Percentiles rank a stretch among this genome's conserved stretches.
phyloP scores from a whole-genome alignment of 75 land plant genomes.

The Adiantum capillusveneris region DNA sequence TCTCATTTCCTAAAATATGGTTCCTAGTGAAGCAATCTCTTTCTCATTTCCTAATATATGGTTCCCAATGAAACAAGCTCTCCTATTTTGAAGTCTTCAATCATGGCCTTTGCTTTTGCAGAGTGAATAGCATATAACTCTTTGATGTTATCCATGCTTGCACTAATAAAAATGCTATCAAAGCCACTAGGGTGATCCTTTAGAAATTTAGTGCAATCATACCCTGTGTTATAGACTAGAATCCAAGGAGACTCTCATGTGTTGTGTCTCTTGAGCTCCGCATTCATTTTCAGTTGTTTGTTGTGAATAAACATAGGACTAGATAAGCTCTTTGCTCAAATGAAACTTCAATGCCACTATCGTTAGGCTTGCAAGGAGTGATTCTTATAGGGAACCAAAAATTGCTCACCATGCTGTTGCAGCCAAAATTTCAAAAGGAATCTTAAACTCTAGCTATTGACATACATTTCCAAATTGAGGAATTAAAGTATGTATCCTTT shows the following conservation, averaged over 20 bases:
- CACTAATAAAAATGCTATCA: slow-evolving; percentile 88
- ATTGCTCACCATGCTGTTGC: slow-evolving; percentile 99
- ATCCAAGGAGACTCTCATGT: slow-evolving; percentile 74
- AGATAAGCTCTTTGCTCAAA: slow-evolving; percentile 75
- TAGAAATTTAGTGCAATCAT: slow-evolving; percentile 87
- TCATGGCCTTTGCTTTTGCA: slow-evolving; percentile 65
- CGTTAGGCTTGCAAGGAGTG: slow-evolving; percentile 56
- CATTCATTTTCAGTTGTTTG: slow-evolving; percentile 34
- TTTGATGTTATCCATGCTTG: slow-evolving; percentile 82
- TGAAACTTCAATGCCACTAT: slow-evolving; percentile 53
- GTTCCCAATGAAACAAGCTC: slow-evolving; percentile 49
- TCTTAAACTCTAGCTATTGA: slow-evolving; percentile 93
- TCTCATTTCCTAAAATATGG: too few relatives aligned
- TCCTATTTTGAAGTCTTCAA: slow-evolving; percentile 77
- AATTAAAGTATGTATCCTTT: slow-evolving; percentile 80
- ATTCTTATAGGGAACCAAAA: slow-evolving; percentile 89
- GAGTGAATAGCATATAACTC: slow-evolving; percentile 98
- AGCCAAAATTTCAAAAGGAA: neutral
- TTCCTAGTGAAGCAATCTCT: too few relatives aligned
- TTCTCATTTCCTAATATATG: too few relatives aligned
- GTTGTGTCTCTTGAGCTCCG: slow-evolving; percentile 70
- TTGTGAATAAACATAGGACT: slow-evolving; percentile 43
- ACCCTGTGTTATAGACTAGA: slow-evolving; percentile 66
- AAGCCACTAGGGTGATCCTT: slow-evolving; percentile 89
- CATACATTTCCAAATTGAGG: slow-evolving; percentile 77